Evolutionary conservation across 257 asterid genomes (phyloP).

Genomic region (Sherardia arvensis): DNA sequence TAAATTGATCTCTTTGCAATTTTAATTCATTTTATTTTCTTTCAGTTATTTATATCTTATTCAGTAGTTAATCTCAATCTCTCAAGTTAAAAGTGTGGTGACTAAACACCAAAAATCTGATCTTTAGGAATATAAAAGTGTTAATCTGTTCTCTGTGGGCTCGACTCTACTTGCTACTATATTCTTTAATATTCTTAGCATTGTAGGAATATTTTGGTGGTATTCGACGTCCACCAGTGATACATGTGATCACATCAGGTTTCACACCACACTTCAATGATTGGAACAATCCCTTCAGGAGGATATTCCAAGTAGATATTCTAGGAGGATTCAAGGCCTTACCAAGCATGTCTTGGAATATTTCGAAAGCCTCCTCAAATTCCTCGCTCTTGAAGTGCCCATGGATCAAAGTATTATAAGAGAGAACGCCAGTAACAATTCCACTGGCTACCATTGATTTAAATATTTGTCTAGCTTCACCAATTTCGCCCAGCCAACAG

Average conservation of each 20-base stretch:
- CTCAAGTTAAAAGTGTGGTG: no score
- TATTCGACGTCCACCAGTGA: no score
- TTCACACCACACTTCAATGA: slow-evolving; percentile 18
- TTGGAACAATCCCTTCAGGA: slow-evolving; percentile 20
- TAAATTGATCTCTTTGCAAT: slow-evolving; percentile 22
- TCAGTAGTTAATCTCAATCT: no score
- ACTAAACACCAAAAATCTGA: no score
- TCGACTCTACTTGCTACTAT: no score
- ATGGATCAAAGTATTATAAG: slow-evolving; percentile 17
- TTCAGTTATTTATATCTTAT: no score
- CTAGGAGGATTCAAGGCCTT: no score
- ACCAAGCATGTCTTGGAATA: slow-evolving; percentile 13
- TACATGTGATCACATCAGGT: slow-evolving; percentile 8
- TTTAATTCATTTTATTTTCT: no score
- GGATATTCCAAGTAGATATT: slow-evolving; percentile 8
- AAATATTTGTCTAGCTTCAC: not conserved
- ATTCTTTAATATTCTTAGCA: no score
- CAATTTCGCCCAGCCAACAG: not conserved
- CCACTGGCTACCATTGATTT: slow-evolving; percentile 6
- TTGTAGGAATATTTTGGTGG: no score
- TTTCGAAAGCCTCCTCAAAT: slow-evolving; percentile 20
- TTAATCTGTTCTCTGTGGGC: no score
- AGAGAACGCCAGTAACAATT: slow-evolving; percentile 5
- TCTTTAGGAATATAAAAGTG: no score
- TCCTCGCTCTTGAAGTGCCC: slow-evolving; percentile 22